Evolutionary conservation across 2,329 filamentous ascomycete genomes (phyloP).

Genomic region (Cladosporium sphaerospermum): DNA sequence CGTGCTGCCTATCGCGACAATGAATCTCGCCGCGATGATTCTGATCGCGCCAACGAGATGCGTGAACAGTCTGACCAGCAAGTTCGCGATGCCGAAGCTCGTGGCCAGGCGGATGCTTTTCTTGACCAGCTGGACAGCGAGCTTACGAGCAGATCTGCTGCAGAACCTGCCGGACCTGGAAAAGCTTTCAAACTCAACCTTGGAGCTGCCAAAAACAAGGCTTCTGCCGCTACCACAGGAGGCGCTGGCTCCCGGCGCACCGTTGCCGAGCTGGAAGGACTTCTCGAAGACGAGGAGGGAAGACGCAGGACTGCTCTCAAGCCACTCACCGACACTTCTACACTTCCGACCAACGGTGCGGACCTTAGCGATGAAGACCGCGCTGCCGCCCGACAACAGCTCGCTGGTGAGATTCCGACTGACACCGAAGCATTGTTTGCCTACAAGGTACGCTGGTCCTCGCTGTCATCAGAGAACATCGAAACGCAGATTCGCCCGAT

Average conservation of each 20-base stretch:
- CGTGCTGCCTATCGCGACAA: constrained; percentile 65
- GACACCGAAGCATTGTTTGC: constrained; percentile 81
- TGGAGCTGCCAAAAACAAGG: constrained; percentile 67
- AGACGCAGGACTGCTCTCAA: constrained; percentile 35
- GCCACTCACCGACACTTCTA: constrained; percentile 34
- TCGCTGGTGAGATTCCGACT: constrained; percentile 85
- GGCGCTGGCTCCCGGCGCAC: constrained; percentile 49
- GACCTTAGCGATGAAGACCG: constrained; percentile 83
- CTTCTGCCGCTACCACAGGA: constrained; percentile 44
- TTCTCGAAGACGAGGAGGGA: constrained; percentile 85
- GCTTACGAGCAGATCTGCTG: constrained; percentile 47
- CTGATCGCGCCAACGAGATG: constrained; percentile 71
- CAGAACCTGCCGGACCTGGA: constrained; percentile 37
- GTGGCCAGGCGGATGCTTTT: constrained; percentile 85
- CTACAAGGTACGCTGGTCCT: constrained; percentile 92
- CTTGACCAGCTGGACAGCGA: constrained; percentile 77
- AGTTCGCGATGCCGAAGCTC: constrained; percentile 69
- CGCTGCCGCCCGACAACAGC: constrained; percentile 68
- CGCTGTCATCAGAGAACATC: constrained; percentile 73
- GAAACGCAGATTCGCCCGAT: constrained; percentile 85
- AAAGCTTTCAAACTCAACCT: constrained; percentile 80
- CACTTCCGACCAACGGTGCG: constrained; percentile 69
- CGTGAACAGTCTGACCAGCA: constrained; percentile 59
- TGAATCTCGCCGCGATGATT: constrained; percentile 73
- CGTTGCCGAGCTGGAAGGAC: constrained; percentile 85